These are phyloP conservation scores for Nothophytophthora sp. DNA, from an alignment of 352 stramenopile species.

Conservation along the genomic window DNA sequence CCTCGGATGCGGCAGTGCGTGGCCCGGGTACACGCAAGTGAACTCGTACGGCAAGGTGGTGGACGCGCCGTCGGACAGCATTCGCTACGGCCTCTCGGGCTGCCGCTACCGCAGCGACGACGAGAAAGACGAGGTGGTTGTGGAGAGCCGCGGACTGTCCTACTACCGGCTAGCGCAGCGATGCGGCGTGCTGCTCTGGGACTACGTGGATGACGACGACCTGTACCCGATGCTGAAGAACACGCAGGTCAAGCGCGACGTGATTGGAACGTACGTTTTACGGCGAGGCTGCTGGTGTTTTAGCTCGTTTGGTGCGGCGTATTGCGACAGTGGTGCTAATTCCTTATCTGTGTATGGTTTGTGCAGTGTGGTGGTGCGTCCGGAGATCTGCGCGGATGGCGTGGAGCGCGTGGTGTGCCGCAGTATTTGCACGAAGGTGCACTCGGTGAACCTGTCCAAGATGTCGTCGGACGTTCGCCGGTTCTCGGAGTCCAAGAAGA, in stretches of 20 bases:
- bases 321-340: constrained; percentile 12
- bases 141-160: constrained; percentile 30
- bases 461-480: constrained; percentile 24
- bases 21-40: constrained; percentile 30
- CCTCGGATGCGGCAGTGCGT: constrained; percentile 22
- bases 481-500: constrained; percentile 31
- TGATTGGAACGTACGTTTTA: constrained; percentile 36
- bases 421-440: constrained; percentile 37
- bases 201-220: constrained; percentile 35
- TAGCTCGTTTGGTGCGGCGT: neutral
- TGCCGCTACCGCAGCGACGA: constrained; percentile 31
- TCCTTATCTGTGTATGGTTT: constrained; percentile 4
- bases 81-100: constrained; percentile 32
- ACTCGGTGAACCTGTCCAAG: constrained; percentile 17
- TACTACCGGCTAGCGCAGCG: constrained; percentile 33
- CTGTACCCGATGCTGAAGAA: constrained; percentile 26
- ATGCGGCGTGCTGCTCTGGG: constrained; percentile 28
- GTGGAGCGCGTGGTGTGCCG: constrained; percentile 35
- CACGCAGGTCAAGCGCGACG: constrained; percentile 30
- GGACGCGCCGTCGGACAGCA: constrained; percentile 24
- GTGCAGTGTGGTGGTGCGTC: constrained; percentile 28
- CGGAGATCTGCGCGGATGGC: constrained; percentile 35
- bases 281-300: neutral
- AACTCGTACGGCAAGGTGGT: constrained; percentile 28
- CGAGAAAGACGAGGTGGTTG: constrained; percentile 24